A percentile compares a stretch with the other conserved stretches of the same genome.
Evolutionary conservation across 2,329 filamentous ascomycete species (phyloP).

Genomic region (Aureobasidium sp.): DNA sequence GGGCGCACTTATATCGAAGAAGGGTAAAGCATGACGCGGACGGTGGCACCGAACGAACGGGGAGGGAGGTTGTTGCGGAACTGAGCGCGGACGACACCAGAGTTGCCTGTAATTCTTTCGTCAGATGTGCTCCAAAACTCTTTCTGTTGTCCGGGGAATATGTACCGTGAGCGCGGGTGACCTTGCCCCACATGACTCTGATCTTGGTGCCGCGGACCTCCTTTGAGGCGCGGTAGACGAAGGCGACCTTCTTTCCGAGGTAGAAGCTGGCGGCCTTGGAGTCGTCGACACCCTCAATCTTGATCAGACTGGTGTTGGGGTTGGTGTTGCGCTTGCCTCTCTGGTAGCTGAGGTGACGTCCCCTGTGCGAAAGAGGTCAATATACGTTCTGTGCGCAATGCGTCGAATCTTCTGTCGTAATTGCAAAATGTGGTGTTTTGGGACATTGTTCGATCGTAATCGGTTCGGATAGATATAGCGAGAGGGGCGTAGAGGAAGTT

Average conservation of each 20-base stretch:
- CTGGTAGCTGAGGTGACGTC: slow-evolving; percentile 97
- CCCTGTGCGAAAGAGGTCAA: slow-evolving; percentile 47
- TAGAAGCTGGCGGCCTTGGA: slow-evolving; percentile 90
- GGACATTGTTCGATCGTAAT: background rate
- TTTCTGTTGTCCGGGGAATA: slow-evolving; percentile 11
- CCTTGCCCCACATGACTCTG: slow-evolving; percentile 97
- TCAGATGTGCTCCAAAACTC: slow-evolving; percentile 16
- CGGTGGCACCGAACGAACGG: slow-evolving; percentile 74
- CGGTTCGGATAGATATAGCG: background rate
- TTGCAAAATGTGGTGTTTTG: background rate
- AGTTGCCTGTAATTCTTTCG: slow-evolving; percentile 61
- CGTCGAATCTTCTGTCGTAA: background rate
- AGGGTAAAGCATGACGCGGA: slow-evolving; percentile 33
- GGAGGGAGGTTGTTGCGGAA: slow-evolving; percentile 94
- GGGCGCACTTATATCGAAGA: slow-evolving; percentile 27
- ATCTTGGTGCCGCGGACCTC: slow-evolving; percentile 98
- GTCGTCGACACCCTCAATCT: slow-evolving; percentile 97
- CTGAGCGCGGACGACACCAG: slow-evolving; percentile 93
- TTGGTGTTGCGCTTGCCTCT: slow-evolving; percentile 86
- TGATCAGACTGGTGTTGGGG: slow-evolving; percentile 75
- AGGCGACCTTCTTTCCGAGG: slow-evolving; percentile 97
- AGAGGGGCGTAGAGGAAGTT: background rate
- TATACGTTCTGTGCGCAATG: slow-evolving; percentile 2
- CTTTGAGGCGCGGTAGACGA: slow-evolving; percentile 92
- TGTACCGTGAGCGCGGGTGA: slow-evolving; percentile 88